A percentile compares a stretch with the other conserved stretches of the same genome.
Evolutionary conservation across 2,329 filamentous ascomycete species (phyloP).

Genomic region (Sclerotinia subarctica): DNA sequence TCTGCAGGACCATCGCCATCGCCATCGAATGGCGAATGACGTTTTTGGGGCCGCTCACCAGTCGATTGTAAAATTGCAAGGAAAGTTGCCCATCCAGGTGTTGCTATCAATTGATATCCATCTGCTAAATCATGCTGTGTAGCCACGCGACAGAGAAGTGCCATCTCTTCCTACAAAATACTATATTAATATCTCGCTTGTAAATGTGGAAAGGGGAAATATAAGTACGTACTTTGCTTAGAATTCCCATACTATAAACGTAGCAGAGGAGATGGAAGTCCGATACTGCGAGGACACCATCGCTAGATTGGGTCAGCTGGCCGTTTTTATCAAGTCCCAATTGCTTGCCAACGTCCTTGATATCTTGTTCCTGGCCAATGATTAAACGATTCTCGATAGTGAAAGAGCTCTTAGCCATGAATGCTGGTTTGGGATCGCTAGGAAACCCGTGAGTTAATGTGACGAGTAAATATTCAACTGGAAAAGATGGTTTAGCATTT

Average conservation of each 20-base stretch:
- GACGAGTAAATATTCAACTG: conserved; percentile 92
- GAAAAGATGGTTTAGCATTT: conserved; percentile 94
- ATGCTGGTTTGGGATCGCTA: conserved; percentile 71
- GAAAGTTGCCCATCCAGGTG: conserved; percentile 89
- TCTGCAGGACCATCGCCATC: conserved; percentile 37
- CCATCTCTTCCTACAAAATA: conserved; percentile 73
- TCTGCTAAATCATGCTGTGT: conserved; percentile 77
- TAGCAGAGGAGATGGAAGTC: conserved; percentile 96
- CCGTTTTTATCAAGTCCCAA: conserved; percentile 61
- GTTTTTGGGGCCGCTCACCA: conserved; percentile 93
- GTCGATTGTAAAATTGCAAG: conserved; percentile 91
- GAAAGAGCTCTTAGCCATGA: conserved; percentile 65
- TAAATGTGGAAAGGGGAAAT: conserved; percentile 25
- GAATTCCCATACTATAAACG: conserved; percentile 72
- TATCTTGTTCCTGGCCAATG: conserved; percentile 82
- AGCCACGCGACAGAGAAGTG: conserved; percentile 80
- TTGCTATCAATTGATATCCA: conserved; percentile 78
- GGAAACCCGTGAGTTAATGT: conserved; percentile 97
- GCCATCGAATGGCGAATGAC: conserved; percentile 44
- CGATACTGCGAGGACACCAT: conserved; percentile 68
- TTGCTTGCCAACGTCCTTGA: conserved; percentile 59
- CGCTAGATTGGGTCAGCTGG: conserved; percentile 55
- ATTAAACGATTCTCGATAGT: conserved; percentile 88
- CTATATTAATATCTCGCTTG: conserved; percentile 22
- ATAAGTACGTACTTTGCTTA: conserved; percentile 70